Conservation (phyloP, 495 filamentous ascomycete species). For the Trichoderma parareesei region DNA sequence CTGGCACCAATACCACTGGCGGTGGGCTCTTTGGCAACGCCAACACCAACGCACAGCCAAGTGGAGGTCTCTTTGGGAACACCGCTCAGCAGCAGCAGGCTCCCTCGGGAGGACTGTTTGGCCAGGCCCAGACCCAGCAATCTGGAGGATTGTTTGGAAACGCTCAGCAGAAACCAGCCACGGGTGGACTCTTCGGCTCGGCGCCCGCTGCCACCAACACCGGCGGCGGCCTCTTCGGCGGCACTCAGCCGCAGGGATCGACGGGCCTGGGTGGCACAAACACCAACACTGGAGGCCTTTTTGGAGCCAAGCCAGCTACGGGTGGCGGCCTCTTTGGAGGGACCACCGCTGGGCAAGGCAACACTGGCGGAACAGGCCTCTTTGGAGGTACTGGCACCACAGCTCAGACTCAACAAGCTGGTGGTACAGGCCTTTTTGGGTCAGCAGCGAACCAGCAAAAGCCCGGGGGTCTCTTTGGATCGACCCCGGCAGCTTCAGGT, state of each 20-base stretch:
- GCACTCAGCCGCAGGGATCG: conserved; percentile 14
- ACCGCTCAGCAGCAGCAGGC: conserved; percentile 30
- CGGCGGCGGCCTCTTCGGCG: conserved; percentile 43
- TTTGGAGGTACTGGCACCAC: conserved; percentile 41
- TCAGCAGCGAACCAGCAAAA: conserved; percentile 30
- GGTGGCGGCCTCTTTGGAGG: conserved; percentile 38
- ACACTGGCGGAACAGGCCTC: conserved; percentile 35
- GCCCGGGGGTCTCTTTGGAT: conserved; percentile 35
- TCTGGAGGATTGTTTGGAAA: conserved; percentile 56
- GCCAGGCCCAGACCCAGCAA: conserved; percentile 23
- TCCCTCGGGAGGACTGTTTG: conserved; percentile 26
- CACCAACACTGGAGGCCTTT: conserved; percentile 47
- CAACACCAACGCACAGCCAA: conserved; percentile 29
- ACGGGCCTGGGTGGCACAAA: conserved; percentile 17
- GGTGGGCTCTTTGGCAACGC: conserved; percentile 38
- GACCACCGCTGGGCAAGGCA: conserved; percentile 21
- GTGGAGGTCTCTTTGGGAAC: conserved; percentile 37
- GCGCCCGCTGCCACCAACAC: conserved; percentile 19
- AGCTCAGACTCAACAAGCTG: conserved; percentile 51
- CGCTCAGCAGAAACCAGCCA: conserved; percentile 31
- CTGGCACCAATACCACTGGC: conserved; percentile 28
- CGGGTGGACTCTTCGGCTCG: conserved; percentile 43
- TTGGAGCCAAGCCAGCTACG: conserved; percentile 47
- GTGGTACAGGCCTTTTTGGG: conserved; percentile 36
- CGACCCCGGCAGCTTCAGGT: conserved; percentile 25